Evolutionary conservation across 495 filamentous ascomycete species (phyloP).

Genomic region (Neurospora sp.): DNA sequence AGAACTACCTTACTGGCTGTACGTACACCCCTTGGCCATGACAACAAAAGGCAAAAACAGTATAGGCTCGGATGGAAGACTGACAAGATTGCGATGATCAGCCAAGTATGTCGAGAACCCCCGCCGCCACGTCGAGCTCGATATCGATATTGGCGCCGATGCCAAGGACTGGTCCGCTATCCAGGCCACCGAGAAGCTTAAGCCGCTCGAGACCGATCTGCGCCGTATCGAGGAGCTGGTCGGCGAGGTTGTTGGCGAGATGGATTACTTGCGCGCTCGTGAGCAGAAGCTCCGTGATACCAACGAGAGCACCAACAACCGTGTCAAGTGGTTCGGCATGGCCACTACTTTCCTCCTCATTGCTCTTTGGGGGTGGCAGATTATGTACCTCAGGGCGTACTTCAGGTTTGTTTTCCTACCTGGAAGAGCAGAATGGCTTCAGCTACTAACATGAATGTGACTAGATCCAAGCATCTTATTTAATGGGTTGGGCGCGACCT

Average conservation of each 20-base stretch:
- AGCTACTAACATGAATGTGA: constrained; percentile 13
- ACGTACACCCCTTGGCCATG: constrained; percentile 22
- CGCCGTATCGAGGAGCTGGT: constrained; percentile 86
- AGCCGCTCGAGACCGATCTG: constrained; percentile 92
- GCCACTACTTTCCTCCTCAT: constrained; percentile 90
- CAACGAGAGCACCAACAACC: constrained; percentile 98
- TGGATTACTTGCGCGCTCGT: constrained; percentile 81
- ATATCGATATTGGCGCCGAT: constrained; percentile 97
- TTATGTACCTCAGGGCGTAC: constrained; percentile 94
- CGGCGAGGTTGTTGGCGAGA: constrained; percentile 69
- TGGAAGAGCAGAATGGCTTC: background rate
- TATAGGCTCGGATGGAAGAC: background rate
- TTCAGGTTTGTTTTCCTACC: constrained; percentile 52
- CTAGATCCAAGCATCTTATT: constrained; percentile 72
- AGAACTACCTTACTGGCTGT: constrained; percentile 70
- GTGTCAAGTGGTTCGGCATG: constrained; percentile 98
- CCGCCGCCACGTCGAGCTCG: constrained; percentile 76
- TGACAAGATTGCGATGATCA: constrained; percentile 13
- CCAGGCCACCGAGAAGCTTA: constrained; percentile 93
- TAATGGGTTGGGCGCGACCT: constrained; percentile 25
- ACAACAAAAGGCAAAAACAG: background rate
- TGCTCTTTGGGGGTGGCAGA: constrained; percentile 88
- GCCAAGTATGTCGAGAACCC: constrained; percentile 44
- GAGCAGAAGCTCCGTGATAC: constrained; percentile 97
- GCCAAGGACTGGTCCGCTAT: constrained; percentile 97